phyloP scores from a whole-genome alignment of 2,329 filamentous ascomycete genomes.

The Aspergillus quadricinctus region DNA sequence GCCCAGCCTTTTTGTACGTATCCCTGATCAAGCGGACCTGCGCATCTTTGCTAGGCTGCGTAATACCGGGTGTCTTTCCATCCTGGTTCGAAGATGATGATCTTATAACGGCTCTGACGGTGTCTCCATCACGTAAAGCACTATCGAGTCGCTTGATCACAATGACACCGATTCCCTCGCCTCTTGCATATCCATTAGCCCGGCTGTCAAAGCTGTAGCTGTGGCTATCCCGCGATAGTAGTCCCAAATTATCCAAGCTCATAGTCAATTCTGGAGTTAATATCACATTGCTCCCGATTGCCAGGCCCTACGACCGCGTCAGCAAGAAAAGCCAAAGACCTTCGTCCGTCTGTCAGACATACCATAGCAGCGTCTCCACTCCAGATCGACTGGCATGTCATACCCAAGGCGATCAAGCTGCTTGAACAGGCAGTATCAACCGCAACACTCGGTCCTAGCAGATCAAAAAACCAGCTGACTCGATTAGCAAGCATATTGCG shows the following conservation, averaged over 20 bases:
- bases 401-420: slow-evolving; percentile 21
- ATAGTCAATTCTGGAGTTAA: slow-evolving; percentile 12
- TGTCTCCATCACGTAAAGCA: slow-evolving; percentile 43
- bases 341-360: slow-evolving; percentile 4
- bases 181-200: slow-evolving; percentile 47
- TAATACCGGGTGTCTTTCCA: slow-evolving; percentile 11
- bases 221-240: slow-evolving; percentile 9
- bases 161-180: slow-evolving; percentile 47
- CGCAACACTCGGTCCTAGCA: slow-evolving; percentile 24
- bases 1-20: slow-evolving; percentile 9
- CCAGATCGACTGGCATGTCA: slow-evolving; percentile 17
- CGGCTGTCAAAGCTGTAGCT: slow-evolving; percentile 25
- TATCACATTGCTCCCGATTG: slow-evolving; percentile 14
- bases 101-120: slow-evolving; percentile 35
- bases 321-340: not conserved
- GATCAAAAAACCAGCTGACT: slow-evolving; percentile 23
- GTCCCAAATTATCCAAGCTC: slow-evolving; percentile 5
- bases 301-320: slow-evolving; percentile 3
- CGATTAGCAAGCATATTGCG: slow-evolving; percentile 30
- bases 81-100: slow-evolving; percentile 27
- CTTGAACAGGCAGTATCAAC: slow-evolving; percentile 28
- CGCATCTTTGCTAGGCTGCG: not conserved
- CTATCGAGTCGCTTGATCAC: slow-evolving; percentile 47
- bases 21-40: slow-evolving; percentile 32
- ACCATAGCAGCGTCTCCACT: slow-evolving; percentile 16